Evolutionary conservation across 345 rosid species (phyloP).

Genomic region (Linum trigynum): DNA sequence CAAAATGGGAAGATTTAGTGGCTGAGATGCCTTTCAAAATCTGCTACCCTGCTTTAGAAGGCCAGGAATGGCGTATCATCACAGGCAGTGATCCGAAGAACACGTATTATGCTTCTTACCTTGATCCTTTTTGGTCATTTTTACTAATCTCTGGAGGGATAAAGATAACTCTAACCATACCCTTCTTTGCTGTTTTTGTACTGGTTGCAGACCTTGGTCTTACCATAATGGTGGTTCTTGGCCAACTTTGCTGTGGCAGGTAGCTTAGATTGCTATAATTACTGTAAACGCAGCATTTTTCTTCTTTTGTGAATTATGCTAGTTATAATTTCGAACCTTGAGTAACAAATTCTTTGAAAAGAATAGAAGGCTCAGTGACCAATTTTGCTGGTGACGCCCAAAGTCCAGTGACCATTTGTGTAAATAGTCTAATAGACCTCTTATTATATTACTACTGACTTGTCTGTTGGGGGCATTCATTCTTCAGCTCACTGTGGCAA

Average conservation of each 20-base stretch:
- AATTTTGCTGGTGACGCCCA: too few relatives aligned
- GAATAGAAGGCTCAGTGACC: too few relatives aligned
- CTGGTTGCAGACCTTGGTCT: constrained; percentile 78
- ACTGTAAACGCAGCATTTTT: too few relatives aligned
- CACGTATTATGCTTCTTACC: constrained; percentile 44
- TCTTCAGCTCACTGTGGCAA: constrained; percentile 8
- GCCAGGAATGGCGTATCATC: constrained; percentile 87
- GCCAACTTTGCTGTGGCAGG: constrained; percentile 99
- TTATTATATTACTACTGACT: not conserved
- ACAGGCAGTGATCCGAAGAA: constrained; percentile 98
- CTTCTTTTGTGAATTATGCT: too few relatives aligned
- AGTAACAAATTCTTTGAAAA: too few relatives aligned
- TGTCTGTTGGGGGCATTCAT: not conserved
- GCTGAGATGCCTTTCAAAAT: constrained; percentile 95
- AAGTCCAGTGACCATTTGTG: too few relatives aligned
- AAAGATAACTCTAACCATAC: not conserved
- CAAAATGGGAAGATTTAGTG: constrained; percentile 88
- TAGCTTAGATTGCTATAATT: constrained; percentile 8
- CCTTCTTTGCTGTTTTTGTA: constrained; percentile 5
- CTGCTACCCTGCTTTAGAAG: constrained; percentile 81
- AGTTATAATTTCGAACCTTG: too few relatives aligned
- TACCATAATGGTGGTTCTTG: constrained; percentile 98
- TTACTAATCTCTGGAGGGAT: not conserved
- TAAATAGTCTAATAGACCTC: too few relatives aligned
- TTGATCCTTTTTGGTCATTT: not conserved